Conservation (phyloP, 495 filamentous ascomycete genomes). For the Cercophora samala region DNA sequence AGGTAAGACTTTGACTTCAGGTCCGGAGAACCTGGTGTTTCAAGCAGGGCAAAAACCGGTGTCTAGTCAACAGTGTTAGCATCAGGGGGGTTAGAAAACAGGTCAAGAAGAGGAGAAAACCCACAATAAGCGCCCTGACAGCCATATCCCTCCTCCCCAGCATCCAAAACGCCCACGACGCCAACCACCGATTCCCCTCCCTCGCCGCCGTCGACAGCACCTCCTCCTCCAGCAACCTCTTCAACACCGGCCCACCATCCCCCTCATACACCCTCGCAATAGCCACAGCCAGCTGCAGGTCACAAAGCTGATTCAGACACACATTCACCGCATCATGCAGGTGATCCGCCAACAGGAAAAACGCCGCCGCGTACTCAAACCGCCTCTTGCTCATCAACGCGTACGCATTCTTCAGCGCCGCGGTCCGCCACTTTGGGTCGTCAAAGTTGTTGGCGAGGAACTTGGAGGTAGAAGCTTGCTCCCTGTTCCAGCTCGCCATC, state of each 20-base stretch:
- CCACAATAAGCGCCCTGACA: slow-evolving; percentile 73
- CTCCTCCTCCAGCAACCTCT: slow-evolving; percentile 70
- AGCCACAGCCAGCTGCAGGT: slow-evolving; percentile 87
- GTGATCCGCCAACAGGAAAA: slow-evolving; percentile 88
- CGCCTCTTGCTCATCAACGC: slow-evolving; percentile 88
- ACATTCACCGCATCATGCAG: slow-evolving; percentile 82
- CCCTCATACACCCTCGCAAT: slow-evolving; percentile 87
- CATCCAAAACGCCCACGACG: slow-evolving; percentile 96
- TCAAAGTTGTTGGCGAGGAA: slow-evolving; percentile 85
- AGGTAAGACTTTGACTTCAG: slow-evolving; percentile 74
- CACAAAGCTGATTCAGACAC: slow-evolving; percentile 76
- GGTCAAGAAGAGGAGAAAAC: slow-evolving; percentile 16
- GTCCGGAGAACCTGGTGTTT: slow-evolving; percentile 55
- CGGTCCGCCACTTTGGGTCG: slow-evolving; percentile 80
- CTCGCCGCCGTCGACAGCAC: slow-evolving; percentile 73
- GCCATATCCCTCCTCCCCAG: slow-evolving; percentile 78
- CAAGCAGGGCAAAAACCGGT: slow-evolving; percentile 69
- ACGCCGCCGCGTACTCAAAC: slow-evolving; percentile 93
- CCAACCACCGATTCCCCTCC: slow-evolving; percentile 88
- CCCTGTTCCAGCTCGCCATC: slow-evolving; percentile 86
- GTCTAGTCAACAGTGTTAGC: slow-evolving; percentile 47
- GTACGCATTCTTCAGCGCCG: slow-evolving; percentile 94
- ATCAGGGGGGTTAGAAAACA: no score
- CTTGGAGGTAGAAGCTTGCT: slow-evolving; percentile 72
- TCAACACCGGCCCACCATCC: slow-evolving; percentile 72